Conservation (phyloP, 2,329 filamentous ascomycete species). For the Allantophomopsis lycopodina region DNA sequence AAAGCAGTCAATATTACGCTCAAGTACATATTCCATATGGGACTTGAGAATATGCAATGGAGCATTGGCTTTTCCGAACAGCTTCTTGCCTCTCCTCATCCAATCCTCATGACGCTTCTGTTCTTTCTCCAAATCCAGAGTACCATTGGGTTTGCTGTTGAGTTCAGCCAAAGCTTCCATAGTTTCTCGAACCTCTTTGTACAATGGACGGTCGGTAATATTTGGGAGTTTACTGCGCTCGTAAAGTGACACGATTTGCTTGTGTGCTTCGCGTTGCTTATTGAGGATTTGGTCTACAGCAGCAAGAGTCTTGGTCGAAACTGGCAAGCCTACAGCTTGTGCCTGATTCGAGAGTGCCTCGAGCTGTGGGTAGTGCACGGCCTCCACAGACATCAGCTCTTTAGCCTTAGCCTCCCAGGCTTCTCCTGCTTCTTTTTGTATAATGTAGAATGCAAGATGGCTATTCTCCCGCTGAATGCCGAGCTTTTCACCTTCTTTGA, state of each 20-base stretch:
- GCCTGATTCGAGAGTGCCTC: conserved; percentile 85
- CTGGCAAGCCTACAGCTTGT: conserved; percentile 53
- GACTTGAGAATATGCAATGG: conserved; percentile 89
- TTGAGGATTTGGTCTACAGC: conserved; percentile 84
- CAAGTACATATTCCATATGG: conserved; percentile 86
- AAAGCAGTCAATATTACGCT: conserved; percentile 84
- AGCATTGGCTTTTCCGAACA: conserved; percentile 96
- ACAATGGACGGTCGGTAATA: conserved; percentile 68
- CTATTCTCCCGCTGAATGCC: conserved; percentile 71
- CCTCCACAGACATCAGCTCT: conserved; percentile 83
- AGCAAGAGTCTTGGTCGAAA: conserved; percentile 66
- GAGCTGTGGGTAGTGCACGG: conserved; percentile 86
- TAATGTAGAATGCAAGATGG: conserved; percentile 60
- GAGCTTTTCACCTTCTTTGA: conserved; percentile 64
- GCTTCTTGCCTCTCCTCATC: conserved; percentile 96
- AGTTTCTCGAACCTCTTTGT: conserved; percentile 79
- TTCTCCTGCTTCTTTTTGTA: conserved; percentile 64
- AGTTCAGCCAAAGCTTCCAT: conserved; percentile 78
- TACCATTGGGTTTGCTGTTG: conserved; percentile 84
- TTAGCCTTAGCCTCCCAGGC: conserved; percentile 88
- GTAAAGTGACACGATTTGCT: conserved; percentile 71
- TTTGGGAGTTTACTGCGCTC: conserved; percentile 65
- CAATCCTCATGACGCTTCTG: conserved; percentile 94
- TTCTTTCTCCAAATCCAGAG: conserved; percentile 85
- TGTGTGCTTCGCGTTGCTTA: conserved; percentile 90